Base-by-base conservation (phyloP, 2,329 filamentous ascomycete genomes). In the Cladosporium sphaerospermum region DNA sequence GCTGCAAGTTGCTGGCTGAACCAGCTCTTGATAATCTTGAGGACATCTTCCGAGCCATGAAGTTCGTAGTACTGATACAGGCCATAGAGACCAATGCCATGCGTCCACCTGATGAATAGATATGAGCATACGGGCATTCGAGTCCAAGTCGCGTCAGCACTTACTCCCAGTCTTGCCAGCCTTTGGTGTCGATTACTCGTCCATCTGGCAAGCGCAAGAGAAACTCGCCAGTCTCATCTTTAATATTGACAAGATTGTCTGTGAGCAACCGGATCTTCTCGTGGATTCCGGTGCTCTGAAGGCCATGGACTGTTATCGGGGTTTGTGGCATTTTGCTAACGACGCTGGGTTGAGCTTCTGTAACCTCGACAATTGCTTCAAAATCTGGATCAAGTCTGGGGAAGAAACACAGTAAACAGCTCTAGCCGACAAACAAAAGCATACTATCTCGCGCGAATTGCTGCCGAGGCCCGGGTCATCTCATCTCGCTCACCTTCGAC, bases 1-100 rank as follows among this genome's bases (percentile, higher is more conserved):
- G 83, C 82, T 1, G 76, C 77, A 56, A 89, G 84, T 8, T 87
- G 82, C 45, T 77, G 78, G 6, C 74, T 72, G 70, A 89, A 91
- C 88, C 88, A 92, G 54, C 80, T 76, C 63, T 86, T 78, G 61
- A 91, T 89, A 56, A 86, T 83, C 56, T 75, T 69, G 16, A 89
- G 76, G 52, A 81, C 79, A 31, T 73, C 69, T 1, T 74, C 67
- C 31, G 84, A 81, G 44, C 82, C 83, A 0, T 85, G 89, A 59
- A 90, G 71, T 54, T 82, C 80, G 70, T 90, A 86, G 75, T 91
- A 91, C 66, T 89, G 85, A 82, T 85, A 91, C 52, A 92, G 80
- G 28, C 88, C 87, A 69, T 90, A 89, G 16, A 91, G 80, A 4
- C 87, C 87, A 62, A 90, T 81, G 41, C 87, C 86, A 28, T 60